Evolutionary conservation across 768 basidiomycete genomes (phyloP).

Genomic region (Coprinopsis sp.): DNA sequence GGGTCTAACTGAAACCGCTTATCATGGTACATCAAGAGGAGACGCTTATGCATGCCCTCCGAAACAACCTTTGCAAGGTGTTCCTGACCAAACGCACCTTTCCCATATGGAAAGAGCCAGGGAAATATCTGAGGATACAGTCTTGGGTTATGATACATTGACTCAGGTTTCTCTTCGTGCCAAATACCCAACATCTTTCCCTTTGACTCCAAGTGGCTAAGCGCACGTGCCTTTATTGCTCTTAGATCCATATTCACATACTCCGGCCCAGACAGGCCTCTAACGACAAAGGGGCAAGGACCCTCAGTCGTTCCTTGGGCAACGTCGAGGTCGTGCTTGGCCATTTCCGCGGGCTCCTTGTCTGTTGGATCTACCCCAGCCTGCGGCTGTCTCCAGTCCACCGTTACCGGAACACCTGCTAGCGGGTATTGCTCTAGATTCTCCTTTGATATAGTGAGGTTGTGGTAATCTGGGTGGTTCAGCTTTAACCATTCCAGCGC

Average conservation of each 20-base stretch:
- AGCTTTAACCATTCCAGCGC: conserved; percentile 33
- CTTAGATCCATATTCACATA: conserved; percentile 16
- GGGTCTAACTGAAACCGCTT: conserved; percentile 35
- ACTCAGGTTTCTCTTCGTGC: too few relatives aligned
- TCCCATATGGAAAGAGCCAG: too few relatives aligned
- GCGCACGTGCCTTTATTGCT: too few relatives aligned
- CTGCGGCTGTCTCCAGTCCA: conserved; percentile 18
- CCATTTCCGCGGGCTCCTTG: too few relatives aligned
- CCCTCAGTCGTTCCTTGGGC: too few relatives aligned
- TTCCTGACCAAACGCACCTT: too few relatives aligned
- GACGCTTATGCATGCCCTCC: not conserved
- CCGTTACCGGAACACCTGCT: conserved; percentile 17
- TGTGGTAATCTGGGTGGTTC: conserved; percentile 30
- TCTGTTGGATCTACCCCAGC: conserved; percentile 19
- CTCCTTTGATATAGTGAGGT: conserved; percentile 24
- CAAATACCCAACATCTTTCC: too few relatives aligned
- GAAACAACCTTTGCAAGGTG: not conserved
- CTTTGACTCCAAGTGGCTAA: too few relatives aligned
- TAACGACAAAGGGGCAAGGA: conserved; percentile 33
- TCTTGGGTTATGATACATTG: too few relatives aligned
- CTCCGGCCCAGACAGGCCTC: conserved; percentile 28
- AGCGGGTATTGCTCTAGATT: conserved; percentile 21
- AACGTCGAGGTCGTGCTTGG: too few relatives aligned
- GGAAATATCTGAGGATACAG: too few relatives aligned
- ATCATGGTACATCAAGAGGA: conserved; percentile 34